Conservation (phyloP, 139 green algal species). For the Haematococcus lacustris region DNA sequence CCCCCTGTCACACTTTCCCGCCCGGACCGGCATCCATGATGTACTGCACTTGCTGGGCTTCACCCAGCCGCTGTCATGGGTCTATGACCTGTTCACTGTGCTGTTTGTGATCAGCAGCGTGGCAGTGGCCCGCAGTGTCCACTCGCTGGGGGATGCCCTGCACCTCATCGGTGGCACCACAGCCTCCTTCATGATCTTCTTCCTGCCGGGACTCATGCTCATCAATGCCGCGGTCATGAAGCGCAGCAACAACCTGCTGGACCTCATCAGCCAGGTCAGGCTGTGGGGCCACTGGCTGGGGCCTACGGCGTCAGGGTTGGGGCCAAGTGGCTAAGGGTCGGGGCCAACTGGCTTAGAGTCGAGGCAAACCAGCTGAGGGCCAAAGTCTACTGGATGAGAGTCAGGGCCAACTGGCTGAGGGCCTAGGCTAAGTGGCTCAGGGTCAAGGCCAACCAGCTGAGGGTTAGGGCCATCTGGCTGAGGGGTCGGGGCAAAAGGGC, state of each 20-base stretch:
- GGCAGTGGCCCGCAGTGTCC: neutral
- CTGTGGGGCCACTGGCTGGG: neutral
- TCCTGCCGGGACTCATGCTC: constrained; percentile 10
- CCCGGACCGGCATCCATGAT: constrained; percentile 18
- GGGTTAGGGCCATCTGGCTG: too few species aligned
- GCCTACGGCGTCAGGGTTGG: neutral
- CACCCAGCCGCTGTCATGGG: neutral
- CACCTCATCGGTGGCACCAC: constrained; percentile 10
- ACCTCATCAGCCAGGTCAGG: neutral
- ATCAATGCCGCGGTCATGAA: constrained; percentile 8
- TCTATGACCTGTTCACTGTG: constrained; percentile 8
- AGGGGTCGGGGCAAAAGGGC: too few species aligned
- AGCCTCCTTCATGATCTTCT: constrained; percentile 15
- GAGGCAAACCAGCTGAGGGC: too few species aligned
- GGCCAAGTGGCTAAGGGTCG: too few species aligned
- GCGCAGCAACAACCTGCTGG: neutral
- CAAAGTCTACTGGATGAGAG: neutral
- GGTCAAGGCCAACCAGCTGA: too few species aligned
- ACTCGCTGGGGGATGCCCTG: constrained; percentile 3
- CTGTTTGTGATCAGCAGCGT: constrained; percentile 12
- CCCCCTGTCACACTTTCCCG: constrained; percentile 61
- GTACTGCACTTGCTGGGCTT: constrained; percentile 7
- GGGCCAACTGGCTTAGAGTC: neutral
- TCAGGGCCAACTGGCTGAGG: neutral
- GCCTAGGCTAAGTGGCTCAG: neutral